Evolutionary conservation across 441 rosid species (phyloP), one percentile per base, ranked within the genome.

Genomic region (Isatis lusitanica): DNA sequence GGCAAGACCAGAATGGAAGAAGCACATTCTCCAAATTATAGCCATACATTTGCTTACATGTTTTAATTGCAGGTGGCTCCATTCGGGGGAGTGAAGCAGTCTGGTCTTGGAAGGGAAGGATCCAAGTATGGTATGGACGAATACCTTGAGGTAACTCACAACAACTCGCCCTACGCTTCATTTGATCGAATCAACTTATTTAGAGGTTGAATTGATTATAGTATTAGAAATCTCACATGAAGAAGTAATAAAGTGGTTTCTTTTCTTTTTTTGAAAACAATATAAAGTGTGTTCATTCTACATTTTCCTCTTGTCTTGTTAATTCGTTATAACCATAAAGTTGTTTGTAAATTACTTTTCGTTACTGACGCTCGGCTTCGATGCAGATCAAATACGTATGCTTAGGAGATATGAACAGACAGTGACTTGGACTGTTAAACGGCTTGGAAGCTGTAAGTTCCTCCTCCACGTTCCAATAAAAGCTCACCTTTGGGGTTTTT

Each of bases 41-140:
- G 30, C 26, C 12, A 53, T 24, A 44, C 62, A 36, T 73, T 7
- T 56, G 15, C 43, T 46, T 13, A 38, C 69, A 42, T 70, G 6
- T 71, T 70, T 80, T 30, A 46, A 63, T 40, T 72, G 50, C 82
- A 93, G 99, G 98, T 91, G 74, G 98, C 98, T 83, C 99, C 98
- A 76, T 95, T 93, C 75, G 98, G 98, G 57, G 98, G 97, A 78
- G 86, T 93, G 70, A 91, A 91, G 79, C 96, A 95, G 77, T 93
- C 97, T 59, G 99, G 99, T 75, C 94, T 90, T 70, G 97, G 98
- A 75, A 90, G 97, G 65, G 98, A 95, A 84, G 97, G 97, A 69
- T 95, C 98, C 73, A 93, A 91, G 81, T 95, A 95, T 58, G 97
- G 99, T 67, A 88, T 93, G 73, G 99, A 95, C 76, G 97, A 91